These are phyloP conservation scores for Naganishia onofrii DNA, from an alignment of 768 basidiomycete species.

Conservation along the genomic window DNA sequence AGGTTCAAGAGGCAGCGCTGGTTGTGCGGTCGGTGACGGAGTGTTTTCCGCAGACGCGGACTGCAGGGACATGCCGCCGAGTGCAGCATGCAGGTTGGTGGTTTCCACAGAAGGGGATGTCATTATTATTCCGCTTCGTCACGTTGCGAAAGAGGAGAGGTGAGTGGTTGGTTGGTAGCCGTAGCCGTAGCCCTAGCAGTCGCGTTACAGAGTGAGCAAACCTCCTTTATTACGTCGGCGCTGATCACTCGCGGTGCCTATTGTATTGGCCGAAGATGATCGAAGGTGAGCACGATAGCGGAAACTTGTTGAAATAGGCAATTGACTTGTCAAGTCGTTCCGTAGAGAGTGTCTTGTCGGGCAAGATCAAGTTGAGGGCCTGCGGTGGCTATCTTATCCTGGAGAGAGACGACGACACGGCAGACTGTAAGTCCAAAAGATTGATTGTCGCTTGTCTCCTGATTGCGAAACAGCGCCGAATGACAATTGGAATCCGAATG, in stretches of 20 bases:
- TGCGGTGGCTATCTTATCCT: no score
- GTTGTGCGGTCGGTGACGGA: conserved; percentile 13
- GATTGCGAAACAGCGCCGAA: not conserved
- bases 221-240: not conserved
- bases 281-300: not conserved
- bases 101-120: conserved; percentile 8
- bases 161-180: no score
- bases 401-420: no score
- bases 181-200: not conserved
- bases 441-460: not conserved
- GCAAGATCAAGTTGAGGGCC: no score
- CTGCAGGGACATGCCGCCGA: conserved; percentile 19
- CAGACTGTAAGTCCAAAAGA: not conserved
- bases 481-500: not conserved
- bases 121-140: not conserved
- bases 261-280: not conserved
- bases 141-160: not conserved
- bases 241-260: conserved; percentile 1
- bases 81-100: conserved; percentile 14
- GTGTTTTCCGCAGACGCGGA: conserved; percentile 6
- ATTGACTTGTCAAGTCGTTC: no score
- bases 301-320: not conserved
- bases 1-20: conserved; percentile 1
- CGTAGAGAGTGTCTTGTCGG: no score
- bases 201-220: not conserved